Conservation (phyloP, 768 basidiomycete genomes). For the Rhizopogon roseolus region DNA sequence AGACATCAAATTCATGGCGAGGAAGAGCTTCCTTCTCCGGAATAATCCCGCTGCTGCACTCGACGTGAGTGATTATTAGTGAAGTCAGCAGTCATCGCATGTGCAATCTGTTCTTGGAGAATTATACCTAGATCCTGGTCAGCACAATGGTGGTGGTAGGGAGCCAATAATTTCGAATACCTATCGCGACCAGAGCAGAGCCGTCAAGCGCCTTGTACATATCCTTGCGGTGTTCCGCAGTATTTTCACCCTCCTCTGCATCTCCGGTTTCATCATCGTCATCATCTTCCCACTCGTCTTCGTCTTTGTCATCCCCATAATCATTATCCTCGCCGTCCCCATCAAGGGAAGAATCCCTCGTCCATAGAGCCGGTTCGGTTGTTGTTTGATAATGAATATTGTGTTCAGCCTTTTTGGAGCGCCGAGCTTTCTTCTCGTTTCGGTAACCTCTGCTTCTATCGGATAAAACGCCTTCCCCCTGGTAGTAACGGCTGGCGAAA, state of each 20-base stretch:
- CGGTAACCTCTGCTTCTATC: constrained; percentile 47
- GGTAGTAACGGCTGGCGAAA: constrained; percentile 53
- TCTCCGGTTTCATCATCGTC: constrained; percentile 6
- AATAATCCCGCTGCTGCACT: neutral
- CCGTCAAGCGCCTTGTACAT: constrained; percentile 79
- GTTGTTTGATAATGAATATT: constrained; percentile 17
- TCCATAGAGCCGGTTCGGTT: neutral
- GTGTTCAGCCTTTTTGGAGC: constrained; percentile 3
- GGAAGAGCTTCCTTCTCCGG: constrained; percentile 1
- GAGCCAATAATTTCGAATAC: constrained; percentile 30
- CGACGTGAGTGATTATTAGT: neutral
- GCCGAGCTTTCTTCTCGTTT: constrained; percentile 33
- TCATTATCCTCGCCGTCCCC: constrained; percentile 4
- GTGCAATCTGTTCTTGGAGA: constrained; percentile 59
- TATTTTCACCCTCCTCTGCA: constrained; percentile 7
- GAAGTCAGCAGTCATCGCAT: constrained; percentile 10
- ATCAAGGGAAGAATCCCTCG: constrained; percentile 1
- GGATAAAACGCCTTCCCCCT: constrained; percentile 53
- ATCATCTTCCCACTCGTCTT: constrained; percentile 12
- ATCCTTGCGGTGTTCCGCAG: constrained; percentile 29
- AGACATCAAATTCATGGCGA: neutral
- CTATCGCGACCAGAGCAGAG: constrained; percentile 66
- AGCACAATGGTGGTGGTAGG: neutral
- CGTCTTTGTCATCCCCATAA: neutral
- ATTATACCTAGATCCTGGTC: constrained; percentile 47